Percentiles rank a stretch among this genome's conserved stretches.
These are phyloP conservation scores for Saturnispora serradocipensis DNA, from an alignment of 805 yeast species.

Conservation along the genomic window DNA sequence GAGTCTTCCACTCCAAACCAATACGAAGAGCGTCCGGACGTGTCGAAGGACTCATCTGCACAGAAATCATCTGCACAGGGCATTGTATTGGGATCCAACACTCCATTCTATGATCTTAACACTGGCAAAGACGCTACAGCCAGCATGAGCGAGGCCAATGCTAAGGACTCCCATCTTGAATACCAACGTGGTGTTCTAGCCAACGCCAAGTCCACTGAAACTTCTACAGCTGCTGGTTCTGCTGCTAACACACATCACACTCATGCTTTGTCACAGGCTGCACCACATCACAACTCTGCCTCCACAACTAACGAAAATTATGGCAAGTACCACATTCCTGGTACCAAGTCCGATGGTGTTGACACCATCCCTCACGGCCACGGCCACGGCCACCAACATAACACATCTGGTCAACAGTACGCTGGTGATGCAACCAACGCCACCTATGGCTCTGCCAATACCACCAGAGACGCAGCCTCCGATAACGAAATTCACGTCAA, in stretches of 20 bases:
- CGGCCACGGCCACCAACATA: not conserved
- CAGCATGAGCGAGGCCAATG: not conserved
- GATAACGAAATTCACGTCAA: conserved; percentile 1
- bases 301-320: not conserved
- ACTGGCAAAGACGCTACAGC: not conserved
- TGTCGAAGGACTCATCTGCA: too few relatives aligned
- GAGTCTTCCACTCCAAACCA: not conserved
- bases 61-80: not conserved
- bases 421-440: not conserved
- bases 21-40: not conserved
- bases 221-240: not conserved
- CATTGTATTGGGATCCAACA: not conserved
- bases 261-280: not conserved
- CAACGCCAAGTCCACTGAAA: not conserved
- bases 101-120: not conserved
- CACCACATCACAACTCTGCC: not conserved
- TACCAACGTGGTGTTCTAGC: not conserved
- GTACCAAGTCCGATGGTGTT: conserved; percentile 1
- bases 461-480: not conserved
- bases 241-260: not conserved
- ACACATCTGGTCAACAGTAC: not conserved
- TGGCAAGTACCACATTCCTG: conserved; percentile 4
- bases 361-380: not conserved
- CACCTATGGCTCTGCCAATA: not conserved
- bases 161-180: not conserved